Evolutionary conservation across 1,284 basidiomycete genomes (phyloP), one percentile per base, ranked within the genome.

Genomic region (Xerocomus tenax): DNA sequence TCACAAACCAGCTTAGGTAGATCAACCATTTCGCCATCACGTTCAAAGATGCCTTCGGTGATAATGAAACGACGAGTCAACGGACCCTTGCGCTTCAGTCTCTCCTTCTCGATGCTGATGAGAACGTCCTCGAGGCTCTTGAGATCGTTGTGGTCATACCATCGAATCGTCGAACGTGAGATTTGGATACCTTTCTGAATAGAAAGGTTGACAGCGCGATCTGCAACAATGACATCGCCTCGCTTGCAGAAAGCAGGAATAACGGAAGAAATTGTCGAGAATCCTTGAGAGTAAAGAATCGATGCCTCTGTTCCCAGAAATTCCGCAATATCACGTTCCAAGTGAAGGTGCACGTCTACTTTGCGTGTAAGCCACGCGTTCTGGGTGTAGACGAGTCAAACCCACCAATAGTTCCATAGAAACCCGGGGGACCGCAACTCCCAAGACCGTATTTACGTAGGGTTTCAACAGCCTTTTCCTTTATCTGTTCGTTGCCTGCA

Each of bases 101-200:
- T 75, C 60, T 98, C 94, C 71, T 88, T 90, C 60, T 90, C 87
- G 10, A 97, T 79, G 51, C 74, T 75, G 57, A 91, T 76, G 44
- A 98, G 74, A 2, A 93, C 89, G 10, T 91, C 81, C 68, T 96
- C 92, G 23, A 99, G 78, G 58, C 88, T 92, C 58, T 84, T 81
- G 65, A 94, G 77, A 66, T 97, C 91, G 62, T 96, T 95, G 69
- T 98, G 95, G 58, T 97, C 92, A 67, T 84, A 98, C 92, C 92
- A 98, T 40, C 87, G 81, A 43, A 98, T 81, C 1, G 87, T 94
- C 18, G 87, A 92, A 45, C 96, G 87, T 29, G 89, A 92, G 55
- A 98, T 91, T 68, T 97, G 89, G 28, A 98, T 82, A n/a, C 94
- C 96, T 68, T 95, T 96, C 69, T 98, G 93, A 55, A 98, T 91